phyloP scores from a whole-genome alignment of 768 basidiomycete species.

The Podaxis sp. region DNA sequence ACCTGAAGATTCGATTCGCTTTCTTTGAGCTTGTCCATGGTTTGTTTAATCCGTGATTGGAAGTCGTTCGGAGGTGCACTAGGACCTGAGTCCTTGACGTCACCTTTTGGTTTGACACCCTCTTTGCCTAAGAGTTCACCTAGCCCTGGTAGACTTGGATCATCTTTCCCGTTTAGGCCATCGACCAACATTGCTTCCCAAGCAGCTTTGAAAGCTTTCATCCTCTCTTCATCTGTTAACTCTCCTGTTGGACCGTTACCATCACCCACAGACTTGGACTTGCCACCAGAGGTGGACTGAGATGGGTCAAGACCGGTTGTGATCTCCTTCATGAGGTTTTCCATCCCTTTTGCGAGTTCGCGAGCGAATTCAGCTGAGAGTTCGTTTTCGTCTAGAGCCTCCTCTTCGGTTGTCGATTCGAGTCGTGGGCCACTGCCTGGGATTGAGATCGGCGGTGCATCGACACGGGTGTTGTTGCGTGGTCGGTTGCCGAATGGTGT shows the following conservation, averaged over 20 bases:
- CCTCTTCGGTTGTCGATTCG: slow-evolving; percentile 23
- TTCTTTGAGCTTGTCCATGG: slow-evolving; percentile 71
- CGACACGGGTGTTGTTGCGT: slow-evolving; percentile 46
- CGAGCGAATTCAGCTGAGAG: slow-evolving; percentile 37
- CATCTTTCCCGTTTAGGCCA: slow-evolving; percentile 44
- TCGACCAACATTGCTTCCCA: slow-evolving; percentile 74
- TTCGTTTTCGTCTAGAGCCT: slow-evolving; percentile 29
- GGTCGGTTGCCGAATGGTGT: slow-evolving; percentile 29
- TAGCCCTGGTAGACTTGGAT: slow-evolving; percentile 15
- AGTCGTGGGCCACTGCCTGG: slow-evolving; percentile 28
- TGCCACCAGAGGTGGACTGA: slow-evolving; percentile 15
- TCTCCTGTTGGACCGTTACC: slow-evolving; percentile 16
- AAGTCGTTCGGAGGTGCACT: slow-evolving; percentile 33
- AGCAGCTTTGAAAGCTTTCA: slow-evolving; percentile 45
- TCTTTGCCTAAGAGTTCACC: slow-evolving; percentile 14
- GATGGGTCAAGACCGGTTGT: slow-evolving; percentile 17
- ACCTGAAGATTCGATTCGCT: slow-evolving; percentile 57
- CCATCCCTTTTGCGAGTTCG: slow-evolving; percentile 41
- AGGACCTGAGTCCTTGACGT: not conserved
- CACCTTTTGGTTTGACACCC: not conserved
- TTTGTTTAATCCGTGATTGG: slow-evolving; percentile 63
- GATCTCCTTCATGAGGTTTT: slow-evolving; percentile 43
- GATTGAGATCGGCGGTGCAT: slow-evolving; percentile 32
- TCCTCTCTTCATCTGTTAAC: slow-evolving; percentile 24
- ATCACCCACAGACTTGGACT: not conserved